Base-by-base conservation (phyloP, 805 yeast genomes). In the baker's yeast (Saccharomyces cerevisiae) region DNA sequence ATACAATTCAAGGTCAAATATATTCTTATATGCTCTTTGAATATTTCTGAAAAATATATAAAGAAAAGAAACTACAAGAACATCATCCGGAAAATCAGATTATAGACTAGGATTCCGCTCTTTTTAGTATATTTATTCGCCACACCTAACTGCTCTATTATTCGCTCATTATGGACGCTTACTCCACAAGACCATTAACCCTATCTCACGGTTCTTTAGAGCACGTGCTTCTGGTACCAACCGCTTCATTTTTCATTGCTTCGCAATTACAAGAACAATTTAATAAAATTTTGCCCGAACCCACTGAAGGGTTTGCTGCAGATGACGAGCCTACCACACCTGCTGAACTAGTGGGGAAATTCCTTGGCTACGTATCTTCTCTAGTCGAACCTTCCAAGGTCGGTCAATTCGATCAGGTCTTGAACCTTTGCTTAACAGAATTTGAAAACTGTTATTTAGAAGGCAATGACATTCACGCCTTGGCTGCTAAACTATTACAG, bases 221-320 rank as follows among this genome's bases (percentile, higher is more conserved):
- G 76, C 89, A 90, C 70, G 85, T 92, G 22, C 76, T 92, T 52
- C 78, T 91, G 65, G 90, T 94, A 53, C 96, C 98, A 50, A 83
- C 94, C 43, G 80, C 83, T 54, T 78, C 84, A 53, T 86, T 87
- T 67, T 81, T 89, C 64, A 81, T 84, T 64, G 88, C 88, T 68
- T 85, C 92, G 56, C 96, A 91, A 73, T 79, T 94, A 63, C 87
- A 88, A 65, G 91, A 89, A 61, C 95, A 85, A 72, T 94, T 92
- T 70, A 76, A 74, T 66, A 87, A 87, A 68, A 74, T 83, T 22
- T 80, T 94, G 60, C 92, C 95, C 8, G 81, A 79, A 49, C 83
- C 83, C 46, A 86, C 97, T 47, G 97, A 89, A 67, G 94, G 86
- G 14, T 84, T 80, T 61, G 92, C 91, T 50, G 85, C 81, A 55